A percentile compares a stretch with the other conserved stretches of the same genome.
These are phyloP conservation scores for Boletellus deceptivus DNA, from an alignment of 1,284 basidiomycete genomes.

Conservation along the genomic window DNA sequence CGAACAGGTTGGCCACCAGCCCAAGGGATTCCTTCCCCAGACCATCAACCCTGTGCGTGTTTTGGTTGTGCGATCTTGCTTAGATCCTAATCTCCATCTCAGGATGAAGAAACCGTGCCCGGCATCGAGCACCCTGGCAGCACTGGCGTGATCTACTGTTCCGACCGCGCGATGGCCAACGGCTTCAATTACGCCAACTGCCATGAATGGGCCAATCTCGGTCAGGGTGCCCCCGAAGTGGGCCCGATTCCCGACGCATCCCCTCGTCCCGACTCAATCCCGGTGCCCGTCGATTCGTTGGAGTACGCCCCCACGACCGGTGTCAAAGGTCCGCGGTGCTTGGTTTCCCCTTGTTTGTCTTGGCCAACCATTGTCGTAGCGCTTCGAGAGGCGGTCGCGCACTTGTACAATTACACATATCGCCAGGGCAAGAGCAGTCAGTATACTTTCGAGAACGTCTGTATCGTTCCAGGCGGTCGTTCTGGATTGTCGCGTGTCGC, in stretches of 20 bases:
- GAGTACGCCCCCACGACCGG: slow-evolving; percentile 95
- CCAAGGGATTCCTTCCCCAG: slow-evolving; percentile 61
- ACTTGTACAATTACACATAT: slow-evolving; percentile 87
- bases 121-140: slow-evolving; percentile 78
- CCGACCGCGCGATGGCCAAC: slow-evolving; percentile 85
- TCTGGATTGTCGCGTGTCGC: slow-evolving; percentile 88
- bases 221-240: slow-evolving; percentile 89
- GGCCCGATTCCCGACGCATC: slow-evolving; percentile 79
- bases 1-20: slow-evolving; percentile 63
- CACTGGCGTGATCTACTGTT: slow-evolving; percentile 85
- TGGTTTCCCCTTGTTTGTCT: background rate
- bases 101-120: slow-evolving; percentile 82
- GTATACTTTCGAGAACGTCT: slow-evolving; percentile 89
- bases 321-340: slow-evolving; percentile 61
- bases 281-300: slow-evolving; percentile 70
- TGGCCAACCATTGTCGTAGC: slow-evolving; percentile 14
- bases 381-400: slow-evolving; percentile 74
- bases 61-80: background rate
- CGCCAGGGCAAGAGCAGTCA: slow-evolving; percentile 75
- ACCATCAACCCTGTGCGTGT: slow-evolving; percentile 62
- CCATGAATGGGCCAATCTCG: slow-evolving; percentile 81
- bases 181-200: slow-evolving; percentile 78
- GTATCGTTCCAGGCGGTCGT: slow-evolving; percentile 89
- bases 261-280: slow-evolving; percentile 61
- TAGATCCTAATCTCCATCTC: slow-evolving; percentile 5